Percentiles rank a stretch among this genome's conserved stretches.
Conservation (phyloP, 2,329 filamentous ascomycete genomes). For the Pyricularia sp. region DNA sequence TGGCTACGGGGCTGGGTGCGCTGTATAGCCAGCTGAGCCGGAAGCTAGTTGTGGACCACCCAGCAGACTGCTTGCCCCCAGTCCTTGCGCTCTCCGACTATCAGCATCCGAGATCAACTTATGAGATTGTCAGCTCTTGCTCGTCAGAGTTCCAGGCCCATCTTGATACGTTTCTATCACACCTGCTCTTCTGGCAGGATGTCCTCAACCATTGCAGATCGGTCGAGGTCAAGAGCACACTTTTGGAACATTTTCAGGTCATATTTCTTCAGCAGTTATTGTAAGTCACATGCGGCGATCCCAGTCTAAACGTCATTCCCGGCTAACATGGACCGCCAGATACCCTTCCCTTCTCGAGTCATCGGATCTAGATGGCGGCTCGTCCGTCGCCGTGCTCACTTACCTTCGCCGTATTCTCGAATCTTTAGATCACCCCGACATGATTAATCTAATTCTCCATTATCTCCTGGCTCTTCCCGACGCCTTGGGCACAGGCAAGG, state of each 20-base stretch:
- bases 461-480: constrained; percentile 82
- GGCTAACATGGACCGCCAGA: constrained; percentile 31
- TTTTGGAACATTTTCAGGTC: constrained; percentile 94
- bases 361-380: constrained; percentile 93
- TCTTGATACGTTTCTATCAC: constrained; percentile 86
- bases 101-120: constrained; percentile 57
- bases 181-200: constrained; percentile 96
- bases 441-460: constrained; percentile 87
- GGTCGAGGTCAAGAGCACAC: constrained; percentile 79
- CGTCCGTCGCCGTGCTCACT: constrained; percentile 88
- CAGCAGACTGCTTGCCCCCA: constrained; percentile 66
- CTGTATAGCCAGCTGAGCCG: constrained; percentile 58
- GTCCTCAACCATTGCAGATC: constrained; percentile 93
- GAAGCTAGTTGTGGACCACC: constrained; percentile 73
- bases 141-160: constrained; percentile 72
- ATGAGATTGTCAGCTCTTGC: constrained; percentile 65
- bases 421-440: constrained; percentile 82
- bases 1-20: constrained; percentile 90
- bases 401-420: constrained; percentile 88
- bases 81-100: constrained; percentile 88
- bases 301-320: too few species aligned
- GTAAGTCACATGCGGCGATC: constrained; percentile 37
- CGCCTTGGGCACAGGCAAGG: background rate
- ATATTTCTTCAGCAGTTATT: constrained; percentile 91
- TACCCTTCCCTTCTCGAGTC: constrained; percentile 95